A percentile compares a stretch with the other conserved stretches of the same genome.
Conservation (phyloP, 495 filamentous ascomycete genomes). For the Penicillium mononematosum region DNA sequence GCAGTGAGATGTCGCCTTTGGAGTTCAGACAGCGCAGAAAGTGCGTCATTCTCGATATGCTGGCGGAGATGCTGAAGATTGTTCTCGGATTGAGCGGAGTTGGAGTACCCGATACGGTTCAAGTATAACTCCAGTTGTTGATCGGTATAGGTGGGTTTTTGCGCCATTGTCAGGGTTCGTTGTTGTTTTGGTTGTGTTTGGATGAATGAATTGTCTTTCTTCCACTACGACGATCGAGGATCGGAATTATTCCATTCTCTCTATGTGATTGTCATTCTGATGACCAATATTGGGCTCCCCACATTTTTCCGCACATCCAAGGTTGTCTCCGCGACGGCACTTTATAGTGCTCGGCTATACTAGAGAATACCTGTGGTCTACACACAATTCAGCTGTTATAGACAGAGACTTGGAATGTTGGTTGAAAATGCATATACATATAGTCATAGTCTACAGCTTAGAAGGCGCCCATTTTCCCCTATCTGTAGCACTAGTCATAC, state of each 20-base stretch:
- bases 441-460: background rate
- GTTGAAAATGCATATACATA: background rate
- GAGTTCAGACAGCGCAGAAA: conserved; percentile 28
- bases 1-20: conserved; percentile 50
- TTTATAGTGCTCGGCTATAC: background rate
- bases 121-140: conserved; percentile 38
- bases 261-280: background rate
- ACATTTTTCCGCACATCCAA: background rate
- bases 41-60: conserved; percentile 22
- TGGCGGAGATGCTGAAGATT: conserved; percentile 24
- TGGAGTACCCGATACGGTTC: conserved; percentile 32
- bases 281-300: conserved; percentile 1
- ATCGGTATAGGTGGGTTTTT: conserved; percentile 27
- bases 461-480: background rate
- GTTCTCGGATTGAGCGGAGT: conserved; percentile 5
- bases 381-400: background rate
- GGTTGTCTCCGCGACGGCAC: background rate
- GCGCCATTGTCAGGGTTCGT: conserved; percentile 5
- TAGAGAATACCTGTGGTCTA: background rate
- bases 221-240: background rate
- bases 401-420: background rate
- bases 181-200: background rate
- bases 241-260: background rate
- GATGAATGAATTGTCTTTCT: background rate
- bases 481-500: too few species aligned